These are phyloP conservation scores for Pluteus cervinus DNA, from an alignment of 768 basidiomycete species.

Conservation along the genomic window DNA sequence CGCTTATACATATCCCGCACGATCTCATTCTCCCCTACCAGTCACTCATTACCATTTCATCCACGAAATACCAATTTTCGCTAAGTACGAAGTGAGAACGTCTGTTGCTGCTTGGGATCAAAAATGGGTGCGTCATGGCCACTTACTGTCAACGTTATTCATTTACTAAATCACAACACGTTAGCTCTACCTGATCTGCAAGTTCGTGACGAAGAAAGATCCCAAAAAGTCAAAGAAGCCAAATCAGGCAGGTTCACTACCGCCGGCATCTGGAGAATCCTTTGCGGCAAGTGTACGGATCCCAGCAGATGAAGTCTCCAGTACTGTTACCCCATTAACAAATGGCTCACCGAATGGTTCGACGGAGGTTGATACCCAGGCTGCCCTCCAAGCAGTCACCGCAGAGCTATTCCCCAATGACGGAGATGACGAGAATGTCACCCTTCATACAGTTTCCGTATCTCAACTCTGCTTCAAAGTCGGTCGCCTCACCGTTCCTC, in stretches of 20 bases:
- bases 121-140: slow-evolving; percentile 58
- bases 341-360: slow-evolving; percentile 7
- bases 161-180: neutral
- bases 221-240: slow-evolving; percentile 22
- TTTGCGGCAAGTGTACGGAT: slow-evolving; percentile 28
- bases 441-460: slow-evolving; percentile 57
- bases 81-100: slow-evolving; percentile 55
- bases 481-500: slow-evolving; percentile 69
- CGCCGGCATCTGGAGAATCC: slow-evolving; percentile 8
- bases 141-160: neutral
- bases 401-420: slow-evolving; percentile 23
- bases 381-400: slow-evolving; percentile 26
- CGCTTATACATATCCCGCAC: slow-evolving; percentile 13
- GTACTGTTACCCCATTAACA: slow-evolving; percentile 12
- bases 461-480: slow-evolving; percentile 65
- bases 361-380: slow-evolving; percentile 14
- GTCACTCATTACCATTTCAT: slow-evolving; percentile 67
- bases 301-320: slow-evolving; percentile 22
- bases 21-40: slow-evolving; percentile 12
- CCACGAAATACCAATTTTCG: slow-evolving; percentile 61
- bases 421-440: slow-evolving; percentile 51
- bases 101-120: slow-evolving; percentile 62
- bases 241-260: slow-evolving; percentile 7
- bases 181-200: slow-evolving; percentile 58
- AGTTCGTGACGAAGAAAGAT: slow-evolving; percentile 53